A percentile compares a stretch with the other conserved stretches of the same genome.
phyloP scores from a whole-genome alignment of 306 rosid genomes.

The Quercus agrifolia region DNA sequence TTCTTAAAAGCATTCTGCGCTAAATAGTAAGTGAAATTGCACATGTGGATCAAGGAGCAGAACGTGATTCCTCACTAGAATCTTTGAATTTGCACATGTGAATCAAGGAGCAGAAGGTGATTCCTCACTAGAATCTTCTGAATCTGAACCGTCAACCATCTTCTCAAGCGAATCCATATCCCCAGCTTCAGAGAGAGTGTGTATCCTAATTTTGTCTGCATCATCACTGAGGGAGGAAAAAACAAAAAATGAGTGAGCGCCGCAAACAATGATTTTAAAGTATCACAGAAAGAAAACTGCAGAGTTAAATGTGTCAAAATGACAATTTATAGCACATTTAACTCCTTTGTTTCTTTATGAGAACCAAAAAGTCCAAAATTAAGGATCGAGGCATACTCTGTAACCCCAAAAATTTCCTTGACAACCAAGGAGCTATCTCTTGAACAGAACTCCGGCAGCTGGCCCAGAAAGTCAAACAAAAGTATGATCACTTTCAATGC shows the following conservation, averaged over 20 bases:
- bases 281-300: neutral
- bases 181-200: conserved; percentile 75
- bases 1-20: neutral
- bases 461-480: conserved; percentile 27
- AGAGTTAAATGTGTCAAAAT: no score
- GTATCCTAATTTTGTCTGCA: conserved; percentile 70
- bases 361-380: conserved; percentile 4
- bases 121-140: conserved; percentile 44
- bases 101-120: conserved; percentile 34
- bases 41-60: conserved; percentile 28
- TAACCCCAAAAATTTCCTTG: conserved; percentile 91
- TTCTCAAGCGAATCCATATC: conserved; percentile 73
- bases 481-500: conserved; percentile 17
- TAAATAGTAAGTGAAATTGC: neutral
- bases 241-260: conserved; percentile 6
- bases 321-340: neutral
- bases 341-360: neutral
- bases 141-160: conserved; percentile 70
- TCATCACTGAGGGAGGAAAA: conserved; percentile 62
- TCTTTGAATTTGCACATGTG: conserved; percentile 19
- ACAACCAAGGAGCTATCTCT: conserved; percentile 75
- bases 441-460: conserved; percentile 90
- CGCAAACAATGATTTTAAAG: neutral
- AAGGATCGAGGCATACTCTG: conserved; percentile 68
- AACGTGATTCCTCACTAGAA: conserved; percentile 28